phyloP scores from a whole-genome alignment of 306 rosid genomes.

The Parietaria judaica region DNA sequence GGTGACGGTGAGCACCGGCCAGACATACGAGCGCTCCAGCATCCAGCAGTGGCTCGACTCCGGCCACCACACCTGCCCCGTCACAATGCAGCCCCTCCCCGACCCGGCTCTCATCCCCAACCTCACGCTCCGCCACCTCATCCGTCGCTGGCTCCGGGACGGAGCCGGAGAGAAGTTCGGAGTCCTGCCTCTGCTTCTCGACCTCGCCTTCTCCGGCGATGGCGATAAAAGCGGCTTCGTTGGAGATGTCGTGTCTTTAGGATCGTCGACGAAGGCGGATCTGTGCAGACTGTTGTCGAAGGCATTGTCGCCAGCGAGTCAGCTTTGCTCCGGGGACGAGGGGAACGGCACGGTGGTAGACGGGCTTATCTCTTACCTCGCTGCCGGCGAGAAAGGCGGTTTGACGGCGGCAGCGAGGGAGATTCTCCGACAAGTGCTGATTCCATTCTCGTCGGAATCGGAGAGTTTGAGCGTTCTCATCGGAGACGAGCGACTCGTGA shows the following conservation, averaged over 20 bases:
- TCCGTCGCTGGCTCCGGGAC: slow-evolving; percentile 46
- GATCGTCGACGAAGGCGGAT: too few relatives aligned
- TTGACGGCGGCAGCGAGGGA: too few relatives aligned
- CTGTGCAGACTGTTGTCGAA: too few relatives aligned
- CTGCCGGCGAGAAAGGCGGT: too few relatives aligned
- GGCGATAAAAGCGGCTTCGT: too few relatives aligned
- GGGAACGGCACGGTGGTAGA: too few relatives aligned
- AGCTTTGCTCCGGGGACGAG: too few relatives aligned
- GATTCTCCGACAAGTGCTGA: slow-evolving; percentile 7
- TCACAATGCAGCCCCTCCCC: slow-evolving; percentile 86
- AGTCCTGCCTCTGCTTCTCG: slow-evolving; percentile 58
- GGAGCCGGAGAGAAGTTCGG: slow-evolving; percentile 15
- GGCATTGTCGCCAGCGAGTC: too few relatives aligned
- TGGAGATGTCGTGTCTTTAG: slow-evolving; percentile 45
- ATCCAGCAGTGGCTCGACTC: slow-evolving; percentile 65
- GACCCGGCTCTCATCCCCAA: slow-evolving; percentile 72
- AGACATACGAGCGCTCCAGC: slow-evolving; percentile 77
- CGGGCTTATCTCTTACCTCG: too few relatives aligned
- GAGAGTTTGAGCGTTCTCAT: slow-evolving; percentile 40
- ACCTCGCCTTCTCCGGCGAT: slow-evolving; percentile 28
- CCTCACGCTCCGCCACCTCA: slow-evolving; percentile 71
- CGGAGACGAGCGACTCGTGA: background rate
- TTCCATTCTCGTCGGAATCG: slow-evolving; percentile 28
- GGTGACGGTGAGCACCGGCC: slow-evolving; percentile 77
- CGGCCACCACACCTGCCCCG: slow-evolving; percentile 85